Evolutionary conservation across 1,284 basidiomycete species (phyloP).

Genomic region (Trametes polyzona): DNA sequence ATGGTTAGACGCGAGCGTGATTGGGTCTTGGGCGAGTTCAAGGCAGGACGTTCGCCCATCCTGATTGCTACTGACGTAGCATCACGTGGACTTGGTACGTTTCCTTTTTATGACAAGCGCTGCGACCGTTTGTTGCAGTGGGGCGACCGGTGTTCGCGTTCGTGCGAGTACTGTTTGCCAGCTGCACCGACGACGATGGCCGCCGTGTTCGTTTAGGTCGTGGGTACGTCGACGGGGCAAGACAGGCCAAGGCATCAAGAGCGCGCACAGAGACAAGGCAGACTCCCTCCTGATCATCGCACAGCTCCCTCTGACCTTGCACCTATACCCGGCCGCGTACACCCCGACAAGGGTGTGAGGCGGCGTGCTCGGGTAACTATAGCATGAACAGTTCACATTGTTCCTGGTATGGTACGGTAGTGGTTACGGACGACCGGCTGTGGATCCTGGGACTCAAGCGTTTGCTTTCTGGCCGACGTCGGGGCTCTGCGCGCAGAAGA

Average conservation of each 20-base stretch:
- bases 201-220: conserved; percentile 40
- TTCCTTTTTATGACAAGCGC: conserved; percentile 42
- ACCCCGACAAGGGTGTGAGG: conserved; percentile 23
- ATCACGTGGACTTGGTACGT: conserved; percentile 99
- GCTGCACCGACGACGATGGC: conserved; percentile 24
- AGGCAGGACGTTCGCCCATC: conserved; percentile 96
- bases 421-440: conserved; percentile 47
- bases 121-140: conserved; percentile 37
- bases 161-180: conserved; percentile 20
- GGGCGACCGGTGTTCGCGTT: conserved; percentile 22
- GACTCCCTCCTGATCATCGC: conserved; percentile 43
- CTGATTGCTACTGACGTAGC: conserved; percentile 98
- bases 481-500: conserved; percentile 48
- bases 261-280: conserved; percentile 47
- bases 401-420: conserved; percentile 51
- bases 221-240: conserved; percentile 55
- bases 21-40: conserved; percentile 99
- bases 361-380: conserved; percentile 28
- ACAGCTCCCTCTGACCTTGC: conserved; percentile 43
- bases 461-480: conserved; percentile 41
- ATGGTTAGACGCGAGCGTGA: conserved; percentile 88
- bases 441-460: conserved; percentile 36
- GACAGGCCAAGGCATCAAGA: conserved; percentile 51
- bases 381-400: conserved; percentile 46
- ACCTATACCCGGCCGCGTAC: conserved; percentile 38